Evolutionary conservation across 2,329 filamentous ascomycete genomes (phyloP), one percentile per base, ranked within the genome.

Genomic region (Penicillium sp.): DNA sequence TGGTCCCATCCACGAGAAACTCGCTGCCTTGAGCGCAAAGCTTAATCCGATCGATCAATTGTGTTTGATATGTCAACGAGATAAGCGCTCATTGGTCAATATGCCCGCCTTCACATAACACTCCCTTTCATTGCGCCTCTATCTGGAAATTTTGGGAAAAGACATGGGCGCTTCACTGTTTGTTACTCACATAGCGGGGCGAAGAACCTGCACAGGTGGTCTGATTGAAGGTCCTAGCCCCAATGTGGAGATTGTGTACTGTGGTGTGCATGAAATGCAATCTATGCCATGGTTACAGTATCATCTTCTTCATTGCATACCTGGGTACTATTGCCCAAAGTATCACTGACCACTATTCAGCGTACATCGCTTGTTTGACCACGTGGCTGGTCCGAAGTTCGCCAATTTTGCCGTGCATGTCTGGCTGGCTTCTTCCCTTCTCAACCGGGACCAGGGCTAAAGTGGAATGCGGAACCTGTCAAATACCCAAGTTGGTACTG

Each of bases 121-220:
- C 22, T 28, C n/a, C n/a, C n/a, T n/a, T n/a, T n/a, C n/a, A n/a
- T n/a, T n/a, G n/a, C n/a, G n/a, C n/a, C n/a, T n/a, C n/a, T n/a
- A n/a, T n/a, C n/a, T n/a, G n/a, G n/a, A n/a, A n/a, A n/a, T n/a
- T n/a, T n/a, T n/a, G 16, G n/a, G 22, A 16, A 38, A 2, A 30
- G 33, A 16, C 16, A 29, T 19, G 8, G 11, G 16, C 18, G 41
- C 25, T 31, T 39, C 12, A 31, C n/a, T n/a, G n/a, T n/a, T n/a
- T n/a, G n/a, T n/a, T n/a, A n/a, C n/a, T n/a, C n/a, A n/a, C n/a
- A 31, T 33, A 40, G 36, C 18, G 43, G 35, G 43, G 35, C 42
- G 22, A 38, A 13, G 37, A 36, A 25, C 25, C 42, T 19, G 38
- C 41, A 35, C 16, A 0, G 3, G 16, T 11, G 4, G 13, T 35